Base-by-base conservation (phyloP, 495 filamentous ascomycete genomes). In the Neurospora terricola region DNA sequence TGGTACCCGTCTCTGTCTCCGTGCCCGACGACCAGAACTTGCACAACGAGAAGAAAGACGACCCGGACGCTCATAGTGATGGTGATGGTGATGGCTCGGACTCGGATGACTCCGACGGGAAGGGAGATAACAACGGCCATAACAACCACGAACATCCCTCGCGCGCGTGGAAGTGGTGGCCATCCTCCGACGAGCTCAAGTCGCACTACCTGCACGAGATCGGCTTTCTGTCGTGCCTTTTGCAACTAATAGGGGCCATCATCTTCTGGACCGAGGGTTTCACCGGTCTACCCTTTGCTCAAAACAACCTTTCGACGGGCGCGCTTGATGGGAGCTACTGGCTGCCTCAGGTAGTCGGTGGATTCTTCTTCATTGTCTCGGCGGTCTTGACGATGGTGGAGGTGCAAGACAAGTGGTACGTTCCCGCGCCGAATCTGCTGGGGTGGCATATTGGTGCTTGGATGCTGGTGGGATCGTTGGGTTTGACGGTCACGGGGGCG, bases 191-290 rank as follows among this genome's bases (percentile, higher is more conserved):
- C 37, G 90, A 91, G 40, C 76, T 93, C 21, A 81, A 79, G 23
- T 85, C 83, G 0, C 90, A 92, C 77, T 92, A 92, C 78, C 68
- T 92, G 71, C 87, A 84, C 73, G 91, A 93, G 68, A 79, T 92
- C 30, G 91, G 91, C 4, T 93, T 93, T 77, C 81, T 91, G 18
- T 91, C 91, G 2, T 91, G 87, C 39, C 73, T 87, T 14, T 71
- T 84, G 2, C 90, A 92, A 75, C 82, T 91, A 45, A 48, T 88
- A 69, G 91, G 88, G 18, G 89, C 91, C 7, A 87, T 88, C 10
- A 83, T 93, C 72, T 91, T 90, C 81, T 92, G 88, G 87, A 90
- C 92, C 72, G 83, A 88, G 4, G 90, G 90, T 27, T 87, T 93
- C 73, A 90, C 89, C 1, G 87, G 87, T 4, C 75, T 93, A 4